Evolutionary conservation across 495 filamentous ascomycete genomes (phyloP), one percentile per base, ranked within the genome.

Genomic region (Aspergillus hancockii): DNA sequence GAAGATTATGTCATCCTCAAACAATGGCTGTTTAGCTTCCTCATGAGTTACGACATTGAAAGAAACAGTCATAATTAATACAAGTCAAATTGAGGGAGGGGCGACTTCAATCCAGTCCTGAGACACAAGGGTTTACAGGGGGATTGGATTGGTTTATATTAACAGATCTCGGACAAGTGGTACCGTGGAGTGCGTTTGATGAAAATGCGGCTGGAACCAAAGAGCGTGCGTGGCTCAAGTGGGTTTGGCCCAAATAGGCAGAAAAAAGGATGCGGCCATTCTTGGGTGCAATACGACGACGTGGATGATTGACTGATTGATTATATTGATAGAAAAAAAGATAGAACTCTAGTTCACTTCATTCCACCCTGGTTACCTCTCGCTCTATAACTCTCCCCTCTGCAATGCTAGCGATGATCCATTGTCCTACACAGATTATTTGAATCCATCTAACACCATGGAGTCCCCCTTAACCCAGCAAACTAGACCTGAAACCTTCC

Each of bases 381-480:
- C 13, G 16, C 6, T 46, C 32, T 19, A 49, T 49, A 43, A 10
- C 16, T 25, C 54, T 43, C 36, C 19, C 40, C 57, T 50, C 50
- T 63, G 54, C 36, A 36, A 63, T 64, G 61, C 55, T 55, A 47
- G 58, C 53, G 21, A 56, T 58, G 49, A 36, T 60, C 56, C 45
- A 51, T 55, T 55, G 58, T 50, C 52, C 58, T 56, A 34, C 32
- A 34, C 55, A 49, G 60, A 58, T 46, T 49, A 40, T 50, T 49
- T 30, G 54, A 40, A 32, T 51, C 50, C 16, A 41, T 61, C 56
- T 47, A 64, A 54, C 63, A 73, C 57, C 58, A 96, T 97, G 92
- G 91, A 95, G 75, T 81, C 86, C 68, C 94, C 94, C 58, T 84
- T 98, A 68, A 96, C 92, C 22, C 92, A 93, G 75, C 93, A 97